phyloP scores from a whole-genome alignment of 164 flowering plant species.

The Tinospora cordifolia region DNA sequence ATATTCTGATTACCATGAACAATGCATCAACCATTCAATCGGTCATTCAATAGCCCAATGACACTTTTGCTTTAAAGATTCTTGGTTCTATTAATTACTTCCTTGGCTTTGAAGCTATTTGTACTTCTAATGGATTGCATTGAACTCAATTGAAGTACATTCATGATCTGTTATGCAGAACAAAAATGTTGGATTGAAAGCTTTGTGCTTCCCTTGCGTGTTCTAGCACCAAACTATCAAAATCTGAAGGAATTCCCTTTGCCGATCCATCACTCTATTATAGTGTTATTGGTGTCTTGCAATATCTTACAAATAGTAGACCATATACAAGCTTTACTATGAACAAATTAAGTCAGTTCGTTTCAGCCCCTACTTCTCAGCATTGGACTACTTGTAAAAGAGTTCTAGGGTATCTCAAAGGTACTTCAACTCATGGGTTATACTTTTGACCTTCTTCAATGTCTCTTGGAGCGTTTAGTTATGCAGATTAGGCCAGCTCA shows the following conservation, averaged over 20 bases:
- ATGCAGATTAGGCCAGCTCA: no score
- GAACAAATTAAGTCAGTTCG: neutral
- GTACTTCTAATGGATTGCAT: neutral
- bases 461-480: no score
- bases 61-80: neutral
- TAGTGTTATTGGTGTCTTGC: neutral
- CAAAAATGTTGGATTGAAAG: neutral
- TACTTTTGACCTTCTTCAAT: no score
- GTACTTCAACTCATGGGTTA: no score
- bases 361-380: no score
- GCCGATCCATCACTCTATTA: neutral
- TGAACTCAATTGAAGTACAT: neutral
- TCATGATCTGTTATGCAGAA: neutral
- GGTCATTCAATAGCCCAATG: no score
- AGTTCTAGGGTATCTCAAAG: no score
- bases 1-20: no score
- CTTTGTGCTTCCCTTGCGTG: neutral
- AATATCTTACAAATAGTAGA: neutral
- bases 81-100: neutral
- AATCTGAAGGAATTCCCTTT: neutral
- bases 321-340: neutral
- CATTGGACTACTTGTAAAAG: no score
- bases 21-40: no score
- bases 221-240: neutral
- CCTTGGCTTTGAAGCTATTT: neutral